Conservation (phyloP, 1,284 basidiomycete genomes). For the Ceraceosorus guamensis region DNA sequence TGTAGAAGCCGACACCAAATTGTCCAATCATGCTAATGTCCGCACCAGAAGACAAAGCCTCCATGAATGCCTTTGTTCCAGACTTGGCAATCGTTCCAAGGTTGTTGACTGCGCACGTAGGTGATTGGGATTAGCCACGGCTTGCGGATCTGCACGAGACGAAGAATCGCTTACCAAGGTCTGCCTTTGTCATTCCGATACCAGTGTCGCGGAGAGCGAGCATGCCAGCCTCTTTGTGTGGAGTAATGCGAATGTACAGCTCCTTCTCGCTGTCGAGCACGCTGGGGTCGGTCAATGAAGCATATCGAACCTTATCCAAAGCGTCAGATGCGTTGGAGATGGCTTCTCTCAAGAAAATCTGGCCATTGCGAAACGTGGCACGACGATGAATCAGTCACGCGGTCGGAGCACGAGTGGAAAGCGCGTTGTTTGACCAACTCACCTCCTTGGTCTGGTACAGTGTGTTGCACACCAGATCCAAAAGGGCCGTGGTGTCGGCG, state of each 20-base stretch:
- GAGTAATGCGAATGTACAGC: slow-evolving; percentile 48
- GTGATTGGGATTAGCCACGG: not conserved
- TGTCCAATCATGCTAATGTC: slow-evolving; percentile 56
- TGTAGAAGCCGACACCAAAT: slow-evolving; percentile 99
- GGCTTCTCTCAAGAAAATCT: slow-evolving; percentile 45
- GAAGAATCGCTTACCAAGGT: slow-evolving; percentile 16
- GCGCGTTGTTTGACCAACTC: not conserved
- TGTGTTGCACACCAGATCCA: slow-evolving; percentile 49
- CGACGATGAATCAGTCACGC: not conserved
- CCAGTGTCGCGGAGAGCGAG: slow-evolving; percentile 91
- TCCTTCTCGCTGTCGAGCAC: slow-evolving; percentile 46
- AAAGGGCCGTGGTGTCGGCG: slow-evolving; percentile 30
- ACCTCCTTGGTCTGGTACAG: slow-evolving; percentile 45
- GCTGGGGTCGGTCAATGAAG: slow-evolving; percentile 45
- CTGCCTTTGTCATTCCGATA: slow-evolving; percentile 64
- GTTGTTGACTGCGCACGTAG: slow-evolving; percentile 68
- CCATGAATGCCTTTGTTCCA: slow-evolving; percentile 85
- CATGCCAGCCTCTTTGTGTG: slow-evolving; percentile 87
- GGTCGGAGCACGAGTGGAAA: not conserved
- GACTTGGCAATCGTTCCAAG: slow-evolving; percentile 99
- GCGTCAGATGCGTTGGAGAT: slow-evolving; percentile 49
- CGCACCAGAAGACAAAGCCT: slow-evolving; percentile 87
- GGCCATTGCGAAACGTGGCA: not conserved
- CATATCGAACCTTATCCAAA: slow-evolving; percentile 48
- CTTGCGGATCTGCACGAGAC: not conserved